phyloP scores from a whole-genome alignment of 768 basidiomycete genomes.

The Serpula lacrymans region DNA sequence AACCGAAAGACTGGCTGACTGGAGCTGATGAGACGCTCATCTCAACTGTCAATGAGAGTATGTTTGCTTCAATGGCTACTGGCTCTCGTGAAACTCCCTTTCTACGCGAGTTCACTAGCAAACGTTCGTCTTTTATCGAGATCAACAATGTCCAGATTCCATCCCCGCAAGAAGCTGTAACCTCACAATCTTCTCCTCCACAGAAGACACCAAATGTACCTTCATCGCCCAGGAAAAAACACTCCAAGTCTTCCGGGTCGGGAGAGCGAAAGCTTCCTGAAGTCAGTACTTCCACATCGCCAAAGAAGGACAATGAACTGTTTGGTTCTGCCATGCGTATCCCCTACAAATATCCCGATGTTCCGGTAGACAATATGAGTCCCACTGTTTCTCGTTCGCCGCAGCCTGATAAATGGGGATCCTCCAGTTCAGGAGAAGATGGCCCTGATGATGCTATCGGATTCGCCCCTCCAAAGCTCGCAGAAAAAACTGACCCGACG shows the following conservation, averaged over 20 bases:
- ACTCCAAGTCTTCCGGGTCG: constrained; percentile 28
- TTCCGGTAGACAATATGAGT: constrained; percentile 50
- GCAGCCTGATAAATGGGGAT: constrained; percentile 26
- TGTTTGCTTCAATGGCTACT: constrained; percentile 9
- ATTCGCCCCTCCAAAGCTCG: constrained; percentile 18
- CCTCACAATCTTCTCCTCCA: constrained; percentile 12
- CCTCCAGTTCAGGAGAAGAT: constrained; percentile 60
- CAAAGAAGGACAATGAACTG: constrained; percentile 2
- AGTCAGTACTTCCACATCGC: constrained; percentile 2
- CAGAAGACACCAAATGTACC: constrained; percentile 10
- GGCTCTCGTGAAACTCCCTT: constrained; percentile 39
- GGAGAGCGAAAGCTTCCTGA: constrained; percentile 31
- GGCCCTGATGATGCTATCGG: constrained; percentile 46
- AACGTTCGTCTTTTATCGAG: constrained; percentile 67
- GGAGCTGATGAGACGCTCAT: constrained; percentile 51
- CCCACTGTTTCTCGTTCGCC: constrained; percentile 26
- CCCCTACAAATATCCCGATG: constrained; percentile 10
- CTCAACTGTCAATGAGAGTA: constrained; percentile 16
- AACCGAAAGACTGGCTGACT: constrained; percentile 69
- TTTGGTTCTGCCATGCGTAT: constrained; percentile 7
- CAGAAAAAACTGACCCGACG: constrained; percentile 19
- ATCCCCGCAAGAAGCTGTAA: constrained; percentile 32
- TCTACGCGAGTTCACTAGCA: constrained; percentile 68
- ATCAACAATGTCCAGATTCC: constrained; percentile 31
- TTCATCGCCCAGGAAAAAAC: constrained; percentile 16